Base-by-base conservation (phyloP, 2,329 filamentous ascomycete genomes). In the Arthrobotrys entomopaga region DNA sequence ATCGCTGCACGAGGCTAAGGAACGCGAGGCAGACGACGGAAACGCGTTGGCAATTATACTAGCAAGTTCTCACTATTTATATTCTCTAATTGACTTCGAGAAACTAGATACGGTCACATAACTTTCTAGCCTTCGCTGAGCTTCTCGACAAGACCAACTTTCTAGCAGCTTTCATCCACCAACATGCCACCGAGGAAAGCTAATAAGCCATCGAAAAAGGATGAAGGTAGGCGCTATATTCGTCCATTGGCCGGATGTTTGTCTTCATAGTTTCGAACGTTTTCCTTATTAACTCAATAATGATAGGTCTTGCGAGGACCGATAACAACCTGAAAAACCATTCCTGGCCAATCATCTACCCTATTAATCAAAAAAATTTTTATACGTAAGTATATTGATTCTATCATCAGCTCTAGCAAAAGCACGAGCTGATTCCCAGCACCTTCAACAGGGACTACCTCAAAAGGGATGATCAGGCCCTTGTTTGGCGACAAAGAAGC, bases 301-400 rank as follows among this genome's bases (percentile, higher is more conserved):
- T 6, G 29, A 34, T 81, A 97, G 94, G 95, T 77, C 88, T 99
- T 77, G 92, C 96, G 84, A 88, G 94, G 81, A 98, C 95, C 74
- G 95, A 99, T 85, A 99, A 99, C 87, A 93, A 94, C 83, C 94
- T 99, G 90, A 95, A 93, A 80, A 88, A 95, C 80, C 91, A 93
- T 54, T 96, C 87, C 81, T 99, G 95, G 94, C 94, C 95, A 8
- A 90, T 95, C 80, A 89, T 97, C 69, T 86, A 88, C 49, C 92
- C 95, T 79, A 99, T 99, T 83, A 99, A 99, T 81, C 95, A 99
- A 82, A 99, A 99, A 84, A 99, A 99, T 82, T 99, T 99, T 82
- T 97, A 97, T 82, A 97, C 93, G 92, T 95, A 86, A 75, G 13
- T 89, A 84, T 5, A 26, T 66, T 42, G n/a, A 34, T 16, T 42